Base-by-base conservation (phyloP, 2,329 filamentous ascomycete species). In the Ploettnerulaceae sp. region DNA sequence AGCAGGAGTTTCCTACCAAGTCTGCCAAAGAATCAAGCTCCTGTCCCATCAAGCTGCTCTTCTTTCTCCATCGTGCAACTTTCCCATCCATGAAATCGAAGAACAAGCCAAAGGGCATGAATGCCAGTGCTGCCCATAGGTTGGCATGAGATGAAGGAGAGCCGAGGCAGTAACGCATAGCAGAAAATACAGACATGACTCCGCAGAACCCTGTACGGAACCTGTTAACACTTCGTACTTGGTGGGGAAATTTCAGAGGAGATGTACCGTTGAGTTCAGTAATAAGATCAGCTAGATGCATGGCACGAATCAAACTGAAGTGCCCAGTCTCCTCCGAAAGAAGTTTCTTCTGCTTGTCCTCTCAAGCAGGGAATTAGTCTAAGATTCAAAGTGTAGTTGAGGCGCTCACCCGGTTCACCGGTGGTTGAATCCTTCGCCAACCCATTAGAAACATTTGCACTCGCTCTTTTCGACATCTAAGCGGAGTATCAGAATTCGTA, bases 81-180 rank as follows among this genome's bases (percentile, higher is more conserved):
- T 90, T 93, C 64, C 93, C 93, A 67, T 98, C 93, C 76, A 97
- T 89, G 64, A 95, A 94, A 68, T 98, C 93, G 67, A 97, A 97
- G 73, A 97, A 96, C 9, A 97, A 74, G 4, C 89, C 90, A 49
- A 96, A 87, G 0, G 91, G 91, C 68, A 97, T 86, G 67, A 96
- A 88, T 4, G 73, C 79, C 38, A 98, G 79, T 2, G 93, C 90
- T 25, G 83, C 71, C 78, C 87, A 97, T 45, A 96, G 71, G 59
- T 89, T 84, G 42, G 72, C 73, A 58, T 80, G 73, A 45, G 84
- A 71, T 49, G 74, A 64, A 7, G 84, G 76, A 55, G 84, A 79
- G 53, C 82, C 83, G 53, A 95, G 77, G 67, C 86, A 93, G 75
- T 97, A 97, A 57, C 89, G 87, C 71, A 98, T 79, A 18, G 89